Evolutionary conservation across 83 land plant genomes (phyloP), one percentile per base, ranked within the genome.

Genomic region (Picea abies): DNA sequence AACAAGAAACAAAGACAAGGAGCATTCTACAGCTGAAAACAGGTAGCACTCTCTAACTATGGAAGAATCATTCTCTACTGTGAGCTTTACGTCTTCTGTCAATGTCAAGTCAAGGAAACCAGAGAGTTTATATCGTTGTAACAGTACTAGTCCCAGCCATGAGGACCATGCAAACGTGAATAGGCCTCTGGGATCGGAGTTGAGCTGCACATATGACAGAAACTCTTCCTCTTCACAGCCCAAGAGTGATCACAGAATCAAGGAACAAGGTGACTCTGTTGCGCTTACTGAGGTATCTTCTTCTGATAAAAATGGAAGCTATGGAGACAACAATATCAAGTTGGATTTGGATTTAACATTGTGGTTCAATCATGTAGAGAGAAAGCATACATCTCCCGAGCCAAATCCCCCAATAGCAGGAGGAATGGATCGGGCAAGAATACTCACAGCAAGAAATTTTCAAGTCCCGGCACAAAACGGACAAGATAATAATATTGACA

Each of bases 121-220:
- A 52, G 79, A 76, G 32, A 76, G 35, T 56, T 15, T 58, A 15
- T 56, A 76, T 26, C 62, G 10, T 26, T 76, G 58, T 5, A 76
- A 35, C 58, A 76, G 35, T 1, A 15, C 37, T 39, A 8, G 22
- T 56, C 62, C 26, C 15, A 56, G 79, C 37, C 37, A 9, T 58
- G 60, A 58, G 79, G 61, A 76, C 12, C n/a, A 76, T 76, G 56
- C 79, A 25, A 29, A 76, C 61, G 47, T 56, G 79, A 26, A 76
- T 76, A 56, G 62, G 62, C 61, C 79, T 76, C 35, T 56, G 62
- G 35, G 62, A 25, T 76, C 79, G 56, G 79, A 76, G 62, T 76
- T 76, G 8, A 76, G 79, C 79, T 76, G 79, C 62, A 76, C 79
- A 23, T 23, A 76, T 76, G 37, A 5, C 62, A 23, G 17, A 56